Conservation (phyloP, 1,284 basidiomycete genomes). For the Sphaerobolus stellatus region DNA sequence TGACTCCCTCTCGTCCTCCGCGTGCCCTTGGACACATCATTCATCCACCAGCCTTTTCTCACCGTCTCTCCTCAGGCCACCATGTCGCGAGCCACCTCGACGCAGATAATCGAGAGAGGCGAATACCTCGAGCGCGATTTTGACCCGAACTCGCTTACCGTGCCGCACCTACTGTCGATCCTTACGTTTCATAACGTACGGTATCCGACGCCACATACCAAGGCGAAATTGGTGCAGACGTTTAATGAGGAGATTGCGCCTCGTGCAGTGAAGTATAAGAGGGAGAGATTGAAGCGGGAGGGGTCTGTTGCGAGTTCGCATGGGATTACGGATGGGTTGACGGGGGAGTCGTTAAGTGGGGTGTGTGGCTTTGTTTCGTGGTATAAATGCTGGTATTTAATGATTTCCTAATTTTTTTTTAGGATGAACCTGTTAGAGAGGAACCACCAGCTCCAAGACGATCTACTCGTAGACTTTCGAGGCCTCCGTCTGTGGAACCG, state of each 20-base stretch:
- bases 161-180: slow-evolving; percentile 79
- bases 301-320: slow-evolving; percentile 73
- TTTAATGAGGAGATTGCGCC: slow-evolving; percentile 79
- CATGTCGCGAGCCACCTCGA: slow-evolving; percentile 72
- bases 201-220: slow-evolving; percentile 79
- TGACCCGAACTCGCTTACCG: slow-evolving; percentile 74
- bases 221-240: slow-evolving; percentile 78
- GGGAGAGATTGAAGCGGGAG: slow-evolving; percentile 63
- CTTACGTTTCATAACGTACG: slow-evolving; percentile 80
- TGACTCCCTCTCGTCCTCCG: too few relatives aligned
- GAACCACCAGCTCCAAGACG: slow-evolving; percentile 25
- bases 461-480: slow-evolving; percentile 40
- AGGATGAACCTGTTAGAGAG: slow-evolving; percentile 1
- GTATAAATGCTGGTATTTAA: background rate
- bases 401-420: background rate
- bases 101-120: slow-evolving; percentile 68
- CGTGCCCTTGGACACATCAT: too few relatives aligned
- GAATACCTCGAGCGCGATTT: slow-evolving; percentile 86
- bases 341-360: slow-evolving; percentile 60
- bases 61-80: slow-evolving; percentile 19
- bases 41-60: too few relatives aligned
- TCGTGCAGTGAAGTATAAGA: slow-evolving; percentile 59
- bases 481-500: slow-evolving; percentile 26
- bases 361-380: slow-evolving; percentile 9
- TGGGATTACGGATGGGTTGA: slow-evolving; percentile 75